Base-by-base conservation (phyloP, 1,139 yeast genomes). In the Candida glucosophila region DNA sequence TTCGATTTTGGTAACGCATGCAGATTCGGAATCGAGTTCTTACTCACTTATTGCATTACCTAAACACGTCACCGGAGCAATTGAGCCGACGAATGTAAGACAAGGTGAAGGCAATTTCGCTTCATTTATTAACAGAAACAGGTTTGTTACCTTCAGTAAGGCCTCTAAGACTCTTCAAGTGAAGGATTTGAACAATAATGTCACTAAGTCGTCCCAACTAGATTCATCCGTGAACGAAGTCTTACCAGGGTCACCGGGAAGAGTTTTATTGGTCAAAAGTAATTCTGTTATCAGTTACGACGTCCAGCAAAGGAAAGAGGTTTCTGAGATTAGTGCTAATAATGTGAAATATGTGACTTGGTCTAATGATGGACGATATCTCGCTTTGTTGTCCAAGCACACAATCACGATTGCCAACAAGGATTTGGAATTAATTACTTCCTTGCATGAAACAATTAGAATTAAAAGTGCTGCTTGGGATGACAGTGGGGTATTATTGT, bases 391-490 rank as follows among this genome's bases (percentile, higher is more conserved):
- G 50, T 77, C 95, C 15, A 92, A 90, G 51, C 99, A 92, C 56
- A 81, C 93, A 15, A 82, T 92, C 40, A 81, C 95, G 6, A 77
- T 90, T 43, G 94, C 85, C 17, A 79, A 75, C 43, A 80, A 74
- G 51, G 77, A 76, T 38, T 68, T 90, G 43, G 86, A 85, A 48
- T 60, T 77, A 36, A 67, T 86, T 22, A 78, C 90, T 28, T 77
- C 94, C 4, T 70, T 88, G 73, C 97, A 88, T 50, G 99, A 92
- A 59, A 90, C 98, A 4, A 90, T 92, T 41, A 72, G 98, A 54
- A 85, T 92, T 46, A 92, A 92, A 64, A 79, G 94, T 59, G 97
- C 96, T 25, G 86, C 95, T 8, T 92, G 97, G 97, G 98, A 90
- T 52, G 96, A 86, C 43, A 67, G 83, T 24, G 92, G 92, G 24